phyloP scores from a whole-genome alignment of 257 asterid genomes.

The Solanum arcanum region DNA sequence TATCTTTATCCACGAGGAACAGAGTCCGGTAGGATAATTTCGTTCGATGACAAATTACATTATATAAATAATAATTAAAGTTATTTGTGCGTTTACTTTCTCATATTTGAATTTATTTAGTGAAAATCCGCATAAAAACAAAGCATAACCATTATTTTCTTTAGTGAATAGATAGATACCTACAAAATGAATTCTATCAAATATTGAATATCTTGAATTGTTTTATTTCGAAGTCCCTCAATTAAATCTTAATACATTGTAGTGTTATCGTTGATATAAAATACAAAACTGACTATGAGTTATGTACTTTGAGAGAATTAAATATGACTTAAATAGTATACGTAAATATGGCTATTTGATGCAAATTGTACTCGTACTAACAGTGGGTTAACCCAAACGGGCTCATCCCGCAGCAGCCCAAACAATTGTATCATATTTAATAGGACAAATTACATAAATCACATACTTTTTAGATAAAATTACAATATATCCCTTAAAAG shows the following conservation, averaged over 20 bases:
- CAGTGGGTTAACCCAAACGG: not conserved
- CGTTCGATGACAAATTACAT: fast-evolving
- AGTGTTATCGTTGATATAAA: no score
- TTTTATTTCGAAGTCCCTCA: no score
- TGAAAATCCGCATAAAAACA: not conserved
- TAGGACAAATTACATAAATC: no score
- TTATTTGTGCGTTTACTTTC: not conserved
- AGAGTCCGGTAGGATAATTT: fast-evolving
- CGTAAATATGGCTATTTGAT: not conserved
- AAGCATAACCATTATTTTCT: not conserved
- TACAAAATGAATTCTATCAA: not conserved
- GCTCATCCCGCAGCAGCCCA: not conserved
- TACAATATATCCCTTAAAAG: no score
- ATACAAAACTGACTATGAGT: no score
- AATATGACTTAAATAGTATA: not conserved
- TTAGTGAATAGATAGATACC: not conserved
- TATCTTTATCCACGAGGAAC: fast-evolving
- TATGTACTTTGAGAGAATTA: no score
- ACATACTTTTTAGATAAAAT: no score
- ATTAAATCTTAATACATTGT: no score
- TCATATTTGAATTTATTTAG: no score
- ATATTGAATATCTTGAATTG: no score
- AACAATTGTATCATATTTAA: not conserved
- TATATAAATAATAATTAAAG: not conserved
- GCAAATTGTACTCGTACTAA: not conserved